Evolutionary conservation across 2,329 filamentous ascomycete genomes (phyloP).

Genomic region (Fusarium annulatum): DNA sequence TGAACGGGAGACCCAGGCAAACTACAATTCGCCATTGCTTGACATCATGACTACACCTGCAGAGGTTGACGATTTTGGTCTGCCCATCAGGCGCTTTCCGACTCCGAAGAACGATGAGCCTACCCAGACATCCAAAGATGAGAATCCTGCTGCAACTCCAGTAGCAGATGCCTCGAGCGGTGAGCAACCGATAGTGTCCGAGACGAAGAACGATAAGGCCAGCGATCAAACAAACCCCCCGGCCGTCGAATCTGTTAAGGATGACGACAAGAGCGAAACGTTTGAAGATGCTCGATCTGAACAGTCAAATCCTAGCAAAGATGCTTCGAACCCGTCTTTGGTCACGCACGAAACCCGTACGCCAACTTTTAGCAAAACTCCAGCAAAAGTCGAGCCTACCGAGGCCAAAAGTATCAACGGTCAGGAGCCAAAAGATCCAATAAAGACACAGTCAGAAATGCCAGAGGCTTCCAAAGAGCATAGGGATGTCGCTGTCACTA

Average conservation of each 20-base stretch:
- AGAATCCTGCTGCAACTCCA: constrained; percentile 1
- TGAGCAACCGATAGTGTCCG: constrained; percentile 9
- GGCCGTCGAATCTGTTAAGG: constrained; percentile 17
- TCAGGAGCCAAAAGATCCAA: background rate
- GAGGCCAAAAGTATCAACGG: constrained; percentile 15
- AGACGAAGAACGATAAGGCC: constrained; percentile 9
- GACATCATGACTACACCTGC: constrained; percentile 42
- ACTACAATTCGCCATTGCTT: constrained; percentile 5
- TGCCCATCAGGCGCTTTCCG: constrained; percentile 68
- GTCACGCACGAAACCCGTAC: constrained; percentile 1
- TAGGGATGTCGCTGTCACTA: constrained; percentile 3
- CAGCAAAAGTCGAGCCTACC: constrained; percentile 10
- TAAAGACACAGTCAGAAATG: background rate
- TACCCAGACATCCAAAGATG: constrained; percentile 24
- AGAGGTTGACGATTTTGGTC: constrained; percentile 77
- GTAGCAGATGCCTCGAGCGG: constrained; percentile 9
- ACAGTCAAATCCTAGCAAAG: constrained; percentile 43
- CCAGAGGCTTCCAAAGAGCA: constrained; percentile 4
- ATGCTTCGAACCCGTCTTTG: background rate
- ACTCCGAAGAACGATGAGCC: constrained; percentile 45
- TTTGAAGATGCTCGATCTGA: constrained; percentile 52
- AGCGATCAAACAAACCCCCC: constrained; percentile 1
- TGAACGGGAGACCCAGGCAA: constrained; percentile 15
- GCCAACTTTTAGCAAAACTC: constrained; percentile 10
- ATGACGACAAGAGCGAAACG: constrained; percentile 54